A percentile compares a stretch with the other conserved stretches of the same genome.
Conservation (phyloP, 1,284 basidiomycete genomes). For the Ganoderma meredithae region DNA sequence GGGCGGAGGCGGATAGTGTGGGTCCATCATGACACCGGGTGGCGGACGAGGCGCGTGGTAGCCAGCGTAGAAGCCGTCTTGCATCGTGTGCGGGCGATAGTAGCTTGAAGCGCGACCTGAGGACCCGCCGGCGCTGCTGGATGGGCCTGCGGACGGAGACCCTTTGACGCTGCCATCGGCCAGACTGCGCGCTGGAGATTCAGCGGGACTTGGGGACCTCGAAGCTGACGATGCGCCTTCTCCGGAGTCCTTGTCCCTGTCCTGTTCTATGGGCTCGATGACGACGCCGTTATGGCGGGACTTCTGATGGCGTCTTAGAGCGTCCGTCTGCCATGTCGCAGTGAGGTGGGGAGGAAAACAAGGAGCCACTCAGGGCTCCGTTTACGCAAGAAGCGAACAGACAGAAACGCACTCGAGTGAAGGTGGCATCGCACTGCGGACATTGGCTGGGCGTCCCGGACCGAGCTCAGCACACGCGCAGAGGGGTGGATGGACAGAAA, state of each 20-base stretch:
- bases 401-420: constrained; percentile 66
- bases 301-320: constrained; percentile 47
- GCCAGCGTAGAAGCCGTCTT: constrained; percentile 34
- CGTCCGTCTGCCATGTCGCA: constrained; percentile 41
- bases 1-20: constrained; percentile 47
- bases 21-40: constrained; percentile 42
- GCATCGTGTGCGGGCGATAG: constrained; percentile 66
- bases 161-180: constrained; percentile 47
- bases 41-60: constrained; percentile 36
- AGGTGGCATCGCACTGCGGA: constrained; percentile 79
- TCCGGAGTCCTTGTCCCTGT: constrained; percentile 40
- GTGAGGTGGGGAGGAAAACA: not conserved
- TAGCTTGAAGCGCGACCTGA: constrained; percentile 55
- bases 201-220: constrained; percentile 56
- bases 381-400: not conserved
- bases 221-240: constrained; percentile 51
- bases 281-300: constrained; percentile 77
- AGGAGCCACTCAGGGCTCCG: not conserved
- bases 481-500: not conserved
- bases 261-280: constrained; percentile 56
- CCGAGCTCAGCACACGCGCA: constrained; percentile 14
- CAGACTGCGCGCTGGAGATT: constrained; percentile 53
- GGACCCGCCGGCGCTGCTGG: constrained; percentile 31
- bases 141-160: constrained; percentile 38
- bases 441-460: constrained; percentile 56